These are phyloP conservation scores for Coemansia furcata DNA, from an alignment of 192 early-diverging fungal species.

Conservation along the genomic window DNA sequence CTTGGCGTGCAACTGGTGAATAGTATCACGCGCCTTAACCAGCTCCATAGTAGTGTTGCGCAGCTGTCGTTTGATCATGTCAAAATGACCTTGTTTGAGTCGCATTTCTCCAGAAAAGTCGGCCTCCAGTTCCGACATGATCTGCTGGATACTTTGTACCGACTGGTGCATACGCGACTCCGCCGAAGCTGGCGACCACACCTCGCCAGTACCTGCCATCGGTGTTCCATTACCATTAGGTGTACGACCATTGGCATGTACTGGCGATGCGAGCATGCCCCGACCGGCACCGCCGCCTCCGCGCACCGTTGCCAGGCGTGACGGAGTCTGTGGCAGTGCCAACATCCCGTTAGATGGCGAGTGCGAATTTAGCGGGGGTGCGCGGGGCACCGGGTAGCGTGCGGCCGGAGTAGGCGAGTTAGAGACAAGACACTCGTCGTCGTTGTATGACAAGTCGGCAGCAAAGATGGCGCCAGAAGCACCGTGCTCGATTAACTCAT, in stretches of 20 bases:
- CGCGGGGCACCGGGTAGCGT: not conserved
- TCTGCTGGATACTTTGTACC: conserved; percentile 58
- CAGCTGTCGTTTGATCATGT: conserved; percentile 56
- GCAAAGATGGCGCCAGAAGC: not conserved
- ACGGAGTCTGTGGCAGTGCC: conserved; percentile 30
- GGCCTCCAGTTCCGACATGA: conserved; percentile 67
- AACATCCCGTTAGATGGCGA: not conserved
- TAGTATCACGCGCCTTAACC: conserved; percentile 53
- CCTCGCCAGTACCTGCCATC: not conserved
- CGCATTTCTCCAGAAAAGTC: conserved; percentile 63
- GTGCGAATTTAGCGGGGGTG: not conserved
- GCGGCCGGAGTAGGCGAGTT: conserved; percentile 8
- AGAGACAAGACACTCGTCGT: not conserved
- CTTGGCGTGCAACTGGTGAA: conserved; percentile 54
- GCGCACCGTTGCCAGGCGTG: conserved; percentile 19
- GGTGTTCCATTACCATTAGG: not conserved
- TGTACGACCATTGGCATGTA: not conserved
- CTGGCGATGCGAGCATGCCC: conserved; percentile 24
- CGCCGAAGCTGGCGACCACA: conserved; percentile 37
- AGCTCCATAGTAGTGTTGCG: conserved; percentile 57
- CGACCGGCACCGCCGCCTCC: conserved; percentile 7
- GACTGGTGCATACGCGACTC: conserved; percentile 51
- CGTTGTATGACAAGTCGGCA: not conserved
- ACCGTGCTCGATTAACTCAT: conserved; percentile 15
- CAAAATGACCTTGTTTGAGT: conserved; percentile 57